These are phyloP conservation scores for Willaertia magna DNA, from an alignment of 208 protist genomes.

Conservation along the genomic window DNA sequence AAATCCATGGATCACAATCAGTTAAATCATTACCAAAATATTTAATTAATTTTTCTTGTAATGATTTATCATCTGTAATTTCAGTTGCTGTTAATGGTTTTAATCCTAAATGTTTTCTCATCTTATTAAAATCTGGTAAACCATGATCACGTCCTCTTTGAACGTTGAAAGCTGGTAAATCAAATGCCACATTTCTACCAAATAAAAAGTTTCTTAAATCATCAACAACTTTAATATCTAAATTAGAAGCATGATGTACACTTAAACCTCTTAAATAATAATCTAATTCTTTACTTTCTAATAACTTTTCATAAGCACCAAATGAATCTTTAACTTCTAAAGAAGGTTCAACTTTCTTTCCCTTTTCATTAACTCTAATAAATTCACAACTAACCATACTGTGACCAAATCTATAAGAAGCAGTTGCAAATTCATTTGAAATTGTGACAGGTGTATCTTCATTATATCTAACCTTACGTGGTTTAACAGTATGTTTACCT, in stretches of 20 bases:
- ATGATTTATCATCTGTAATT: background rate
- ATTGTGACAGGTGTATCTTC: background rate
- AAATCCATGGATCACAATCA: slow-evolving; percentile 22
- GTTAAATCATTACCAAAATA: slow-evolving; percentile 13
- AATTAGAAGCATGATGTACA: background rate
- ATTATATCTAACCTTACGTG: background rate
- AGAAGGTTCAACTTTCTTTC: background rate
- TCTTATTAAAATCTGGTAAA: slow-evolving; percentile 25
- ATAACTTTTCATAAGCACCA: background rate
- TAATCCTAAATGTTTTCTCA: slow-evolving; percentile 16
- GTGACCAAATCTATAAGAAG: slow-evolving; percentile 36
- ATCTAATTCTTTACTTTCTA: background rate
- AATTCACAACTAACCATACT: slow-evolving; percentile 18
- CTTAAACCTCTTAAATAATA: slow-evolving; percentile 11
- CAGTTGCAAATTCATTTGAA: slow-evolving; percentile 13
- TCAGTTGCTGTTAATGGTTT: background rate
- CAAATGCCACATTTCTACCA: slow-evolving; percentile 18
- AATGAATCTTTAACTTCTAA: slow-evolving; percentile 18
- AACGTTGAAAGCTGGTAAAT: slow-evolving; percentile 25
- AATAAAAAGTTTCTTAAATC: slow-evolving; percentile 35
- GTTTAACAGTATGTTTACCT: background rate
- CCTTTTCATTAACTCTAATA: slow-evolving; percentile 3
- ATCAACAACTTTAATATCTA: slow-evolving; percentile 24
- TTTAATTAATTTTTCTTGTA: slow-evolving; percentile 3
- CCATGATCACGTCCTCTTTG: slow-evolving; percentile 31